Evolutionary conservation across 139 green algal genomes (phyloP).

Genomic region (Micractinium conductrix): DNA sequence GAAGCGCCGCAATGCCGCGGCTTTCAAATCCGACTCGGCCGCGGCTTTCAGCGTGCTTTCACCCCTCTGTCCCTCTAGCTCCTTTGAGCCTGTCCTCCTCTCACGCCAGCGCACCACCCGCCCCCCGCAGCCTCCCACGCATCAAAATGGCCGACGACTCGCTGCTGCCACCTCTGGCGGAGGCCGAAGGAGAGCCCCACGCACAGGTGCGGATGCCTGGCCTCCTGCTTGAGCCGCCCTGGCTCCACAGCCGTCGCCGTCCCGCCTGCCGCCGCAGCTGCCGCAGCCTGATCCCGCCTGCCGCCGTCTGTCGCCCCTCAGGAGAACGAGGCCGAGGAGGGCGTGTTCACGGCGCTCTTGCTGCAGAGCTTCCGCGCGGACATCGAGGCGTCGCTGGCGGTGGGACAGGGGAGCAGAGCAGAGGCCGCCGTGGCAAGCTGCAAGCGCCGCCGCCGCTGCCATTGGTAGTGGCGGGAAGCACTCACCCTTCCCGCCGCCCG

Average conservation of each 20-base stretch:
- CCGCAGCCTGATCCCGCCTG: neutral
- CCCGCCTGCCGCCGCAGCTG: neutral
- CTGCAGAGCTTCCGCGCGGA: neutral
- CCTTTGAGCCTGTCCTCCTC: too few species aligned
- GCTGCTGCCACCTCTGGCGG: too few species aligned
- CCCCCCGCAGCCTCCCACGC: too few species aligned
- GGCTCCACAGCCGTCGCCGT: neutral
- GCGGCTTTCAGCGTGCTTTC: too few species aligned
- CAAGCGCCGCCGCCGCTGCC: neutral
- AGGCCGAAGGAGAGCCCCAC: too few species aligned
- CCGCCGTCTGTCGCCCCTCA: neutral
- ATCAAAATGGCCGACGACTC: too few species aligned
- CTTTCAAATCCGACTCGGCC: too few species aligned
- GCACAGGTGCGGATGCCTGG: neutral
- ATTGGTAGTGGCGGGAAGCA: neutral
- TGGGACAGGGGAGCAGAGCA: neutral
- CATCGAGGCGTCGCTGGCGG: neutral
- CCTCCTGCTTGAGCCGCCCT: neutral
- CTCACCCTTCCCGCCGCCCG: too few species aligned
- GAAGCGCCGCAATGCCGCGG: too few species aligned
- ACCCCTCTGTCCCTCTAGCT: too few species aligned
- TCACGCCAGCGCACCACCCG: too few species aligned
- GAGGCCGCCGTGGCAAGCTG: neutral
- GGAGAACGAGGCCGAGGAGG: neutral
- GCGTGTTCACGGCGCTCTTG: neutral